Evolutionary conservation across 768 basidiomycete genomes (phyloP).

Genomic region (Termitomyces sp.): DNA sequence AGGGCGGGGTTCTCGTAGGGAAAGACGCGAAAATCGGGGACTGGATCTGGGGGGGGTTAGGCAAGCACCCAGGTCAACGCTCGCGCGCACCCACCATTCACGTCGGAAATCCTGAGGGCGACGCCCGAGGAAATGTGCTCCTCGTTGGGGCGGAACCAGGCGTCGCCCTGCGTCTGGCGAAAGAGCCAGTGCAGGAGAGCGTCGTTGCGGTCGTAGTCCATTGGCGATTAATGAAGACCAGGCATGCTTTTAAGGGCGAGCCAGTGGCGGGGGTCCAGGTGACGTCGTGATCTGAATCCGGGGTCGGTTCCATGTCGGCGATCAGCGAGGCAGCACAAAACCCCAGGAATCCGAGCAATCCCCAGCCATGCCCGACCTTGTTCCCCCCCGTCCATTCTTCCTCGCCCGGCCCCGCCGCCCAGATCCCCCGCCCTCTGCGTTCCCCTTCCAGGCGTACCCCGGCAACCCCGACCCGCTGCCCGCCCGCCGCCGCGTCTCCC

Average conservation of each 20-base stretch:
- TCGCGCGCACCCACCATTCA: no score
- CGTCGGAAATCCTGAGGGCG: slow-evolving; percentile 44
- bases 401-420: not conserved
- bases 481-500: slow-evolving; percentile 33
- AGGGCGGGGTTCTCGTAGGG: slow-evolving; percentile 73
- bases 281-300: not conserved
- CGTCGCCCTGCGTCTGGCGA: slow-evolving; percentile 72
- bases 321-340: slow-evolving; percentile 6
- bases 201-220: slow-evolving; percentile 79
- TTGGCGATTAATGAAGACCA: slow-evolving; percentile 7
- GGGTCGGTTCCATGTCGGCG: slow-evolving; percentile 2
- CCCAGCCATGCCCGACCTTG: not conserved
- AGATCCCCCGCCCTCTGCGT: slow-evolving; percentile 29
- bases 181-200: slow-evolving; percentile 79
- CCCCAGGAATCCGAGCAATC: no score
- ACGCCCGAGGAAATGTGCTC: slow-evolving; percentile 71
- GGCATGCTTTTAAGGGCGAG: not conserved
- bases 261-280: not conserved
- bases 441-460: slow-evolving; percentile 56
- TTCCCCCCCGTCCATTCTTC: not conserved
- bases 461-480: slow-evolving; percentile 62
- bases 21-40: slow-evolving; percentile 66
- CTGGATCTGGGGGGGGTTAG: slow-evolving; percentile 7
- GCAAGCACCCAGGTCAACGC: no score
- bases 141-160: slow-evolving; percentile 78